These are phyloP conservation scores for Geotrichum ghanense DNA, from an alignment of 805 yeast genomes.

Conservation along the genomic window DNA sequence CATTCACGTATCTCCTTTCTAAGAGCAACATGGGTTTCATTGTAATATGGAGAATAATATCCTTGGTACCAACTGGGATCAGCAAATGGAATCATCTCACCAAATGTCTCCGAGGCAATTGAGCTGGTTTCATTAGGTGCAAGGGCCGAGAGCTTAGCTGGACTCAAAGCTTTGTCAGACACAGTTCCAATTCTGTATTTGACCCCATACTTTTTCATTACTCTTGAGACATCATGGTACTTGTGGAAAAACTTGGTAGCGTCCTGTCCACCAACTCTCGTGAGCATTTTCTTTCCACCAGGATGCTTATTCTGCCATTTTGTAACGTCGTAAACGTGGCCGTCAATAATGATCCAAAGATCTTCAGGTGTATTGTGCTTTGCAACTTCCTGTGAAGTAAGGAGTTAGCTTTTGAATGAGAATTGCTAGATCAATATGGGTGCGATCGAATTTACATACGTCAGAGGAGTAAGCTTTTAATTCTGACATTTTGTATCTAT, in stretches of 20 bases:
- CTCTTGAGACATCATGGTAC: conserved; percentile 31
- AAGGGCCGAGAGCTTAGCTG: neutral
- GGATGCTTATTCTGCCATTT: conserved; percentile 72
- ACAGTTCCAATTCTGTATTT: conserved; percentile 24
- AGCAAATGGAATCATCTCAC: conserved; percentile 27
- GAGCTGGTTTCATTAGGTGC: neutral
- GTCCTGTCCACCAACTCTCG: conserved; percentile 71
- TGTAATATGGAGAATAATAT: conserved; percentile 27
- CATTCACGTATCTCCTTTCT: conserved; percentile 30
- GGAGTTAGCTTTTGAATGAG: no score
- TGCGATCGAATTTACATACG: neutral
- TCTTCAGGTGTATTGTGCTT: conserved; percentile 66
- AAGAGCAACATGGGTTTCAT: conserved; percentile 30
- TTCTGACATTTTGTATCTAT: conserved; percentile 1
- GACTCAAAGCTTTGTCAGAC: conserved; percentile 5
- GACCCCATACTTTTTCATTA: conserved; percentile 25
- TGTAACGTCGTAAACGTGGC: conserved; percentile 68
- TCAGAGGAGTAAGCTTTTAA: neutral
- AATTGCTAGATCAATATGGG: no score
- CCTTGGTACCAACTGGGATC: conserved; percentile 33
- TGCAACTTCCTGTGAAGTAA: conserved; percentile 38
- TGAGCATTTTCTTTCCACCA: conserved; percentile 61
- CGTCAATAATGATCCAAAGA: conserved; percentile 76
- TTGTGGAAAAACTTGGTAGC: conserved; percentile 55
- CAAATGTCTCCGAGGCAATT: conserved; percentile 7